Base-by-base conservation (phyloP, 2,329 filamentous ascomycete species). In the Pseudogymnoascus sp. region DNA sequence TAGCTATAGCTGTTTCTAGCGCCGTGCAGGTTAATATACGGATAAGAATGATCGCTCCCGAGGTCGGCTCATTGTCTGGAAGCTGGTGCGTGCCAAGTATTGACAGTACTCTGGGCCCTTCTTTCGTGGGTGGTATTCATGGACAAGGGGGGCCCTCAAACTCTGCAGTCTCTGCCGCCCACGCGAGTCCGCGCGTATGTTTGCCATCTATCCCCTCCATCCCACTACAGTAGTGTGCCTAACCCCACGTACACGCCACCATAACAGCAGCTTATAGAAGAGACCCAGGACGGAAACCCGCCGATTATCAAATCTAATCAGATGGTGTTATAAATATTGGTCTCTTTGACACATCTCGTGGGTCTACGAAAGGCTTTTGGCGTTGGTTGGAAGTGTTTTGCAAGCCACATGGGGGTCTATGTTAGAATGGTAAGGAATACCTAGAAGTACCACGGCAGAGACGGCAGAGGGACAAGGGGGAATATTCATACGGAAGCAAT, bases 301-400 rank as follows among this genome's bases (percentile, higher is more conserved):
- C 25, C 43, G 25, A 54, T 54, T 54, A 54, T 54, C 43, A 54
- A 54, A 54, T 54, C 43, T 54, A 54, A 54, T 54, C 43, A 54
- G 43, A 32, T 54, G 43, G 43, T 8, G 43, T 54, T 30, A 54
- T 54, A 54, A 54, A 54, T 54, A 54, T 32, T 30, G 25, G 7
- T 2, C 25, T 25, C 43, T 12, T 54, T 32, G 43, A 54, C 43
- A 50, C 43, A 54, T 54, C 25, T 30, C 43, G 43, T 54, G 43
- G 25, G 25, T 30, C 43, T 32, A 8, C 6, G 25, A n/a, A 20
- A n/a, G 4, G 4, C 6, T 30, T 54, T 12, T 50, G 43, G 43
- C 25, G n/a, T 16, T 30, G 22, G 43, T 20, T 50, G 22, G 22
- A 25, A 28, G n/a, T 30, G 30, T 30, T 50, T 4, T n/a, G 25